Evolutionary conservation across 2,329 filamentous ascomycete species (phyloP), one percentile per base, ranked within the genome.

Genomic region (Monascus ruber): DNA sequence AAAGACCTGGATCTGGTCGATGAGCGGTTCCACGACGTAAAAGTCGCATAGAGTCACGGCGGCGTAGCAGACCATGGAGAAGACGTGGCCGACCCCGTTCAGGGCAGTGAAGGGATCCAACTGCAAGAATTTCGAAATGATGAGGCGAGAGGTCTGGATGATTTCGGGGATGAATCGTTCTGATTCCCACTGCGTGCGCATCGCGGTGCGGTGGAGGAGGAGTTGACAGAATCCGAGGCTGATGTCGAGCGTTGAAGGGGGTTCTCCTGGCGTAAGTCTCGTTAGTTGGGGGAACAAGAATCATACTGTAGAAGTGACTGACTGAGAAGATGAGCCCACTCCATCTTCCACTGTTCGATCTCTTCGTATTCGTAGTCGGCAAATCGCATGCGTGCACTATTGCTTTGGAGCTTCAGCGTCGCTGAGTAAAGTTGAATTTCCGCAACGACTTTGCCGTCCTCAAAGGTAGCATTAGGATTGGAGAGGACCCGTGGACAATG

Each of bases 41-140:
- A 57, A 59, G 36, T 60, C 56, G 41, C 56, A 60, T 10, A 60
- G 47, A 4, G 56, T 60, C n/a, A 60, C 46, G 9, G 57, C 55
- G 17, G 57, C 56, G 33, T 60, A 60, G 42, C 53, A 53, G 27
- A 58, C 49, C 10, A 60, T 54, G 41, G 56, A 58, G 38, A 59
- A 60, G 24, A 53, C 42, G 27, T 60, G 54, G 36, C 59, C 57
- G 24, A 56, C 49, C 31, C 56, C 35, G 28, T 50, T 48, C 6
- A 56, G 50, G 0, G 56, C 49, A 17, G 47, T 44, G 2, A 52
- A 48, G 33, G 54, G 55, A 25, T 48, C 51, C 26, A 52, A 48
- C 39, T 54, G 54, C 27, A 58, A 45, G 35, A 56, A 56, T 26
- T 44, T 50, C 7, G 53, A 51, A 10, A 58, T 46, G 27, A 59